Base-by-base conservation (phyloP, 2,329 filamentous ascomycete genomes). In the Clonostachys rosea region DNA sequence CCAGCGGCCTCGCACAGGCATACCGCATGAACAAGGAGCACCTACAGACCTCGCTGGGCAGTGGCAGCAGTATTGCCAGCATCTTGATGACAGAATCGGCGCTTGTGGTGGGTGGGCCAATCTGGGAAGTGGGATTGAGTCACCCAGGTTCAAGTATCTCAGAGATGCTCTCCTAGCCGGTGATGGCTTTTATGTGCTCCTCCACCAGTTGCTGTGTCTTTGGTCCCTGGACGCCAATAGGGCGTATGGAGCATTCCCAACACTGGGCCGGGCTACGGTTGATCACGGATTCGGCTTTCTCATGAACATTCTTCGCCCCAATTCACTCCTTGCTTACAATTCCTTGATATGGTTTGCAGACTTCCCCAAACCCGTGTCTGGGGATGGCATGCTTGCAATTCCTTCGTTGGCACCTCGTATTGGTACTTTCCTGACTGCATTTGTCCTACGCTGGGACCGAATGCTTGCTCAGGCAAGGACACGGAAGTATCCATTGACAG, bases 201-300 rank as follows among this genome's bases (percentile, higher is more conserved):
- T 87, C 12, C 85, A 88, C 57, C 84, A 88, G 57, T 49, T 86
- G 3, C 84, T 81, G 59, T 87, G 83, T 57, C 57, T 76, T 17
- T 80, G 77, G 74, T 74, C 72, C 5, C 48, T 65, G 4, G 59
- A 68, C 16, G 55, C 44, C 12, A 50, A 71, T 4, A 56, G 73
- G 12, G 61, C 64, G 2, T 58, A 69, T 42, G 54, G 33, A 12
- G 3, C 48, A 74, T 47, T 61, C 62, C 43, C 50, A 50, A 30
- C 24, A 4, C 24, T 30, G 24, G 36, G 3, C 10, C 14, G 14
- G 14, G 11, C 36, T n/a, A 18, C 17, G 36, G 4, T 39, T n/a
- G 17, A 39, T 8, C 14, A 39, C 14, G 36, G 36, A 18, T n/a
- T 39, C 14, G 36, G 17, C 36, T 39, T 39, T n/a, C 36, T 39